Percentiles rank a stretch among this genome's conserved stretches.
These are phyloP conservation scores for Ascochyta rabiei DNA, from an alignment of 2,329 filamentous ascomycete species.

Conservation along the genomic window DNA sequence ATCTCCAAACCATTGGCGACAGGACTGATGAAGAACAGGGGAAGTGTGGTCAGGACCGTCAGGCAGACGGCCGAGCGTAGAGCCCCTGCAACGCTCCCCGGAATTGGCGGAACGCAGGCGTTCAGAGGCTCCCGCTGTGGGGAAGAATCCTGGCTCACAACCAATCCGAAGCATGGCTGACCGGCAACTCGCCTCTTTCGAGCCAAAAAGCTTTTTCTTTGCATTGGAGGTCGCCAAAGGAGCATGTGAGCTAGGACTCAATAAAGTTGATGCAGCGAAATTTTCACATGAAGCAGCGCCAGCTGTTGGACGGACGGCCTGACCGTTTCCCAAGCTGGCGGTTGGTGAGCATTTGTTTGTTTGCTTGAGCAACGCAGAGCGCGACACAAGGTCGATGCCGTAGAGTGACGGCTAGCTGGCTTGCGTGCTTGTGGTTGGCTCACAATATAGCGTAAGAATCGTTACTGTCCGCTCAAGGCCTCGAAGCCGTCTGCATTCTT, in stretches of 20 bases:
- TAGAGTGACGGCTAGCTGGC: neutral
- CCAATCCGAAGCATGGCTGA: constrained; percentile 23
- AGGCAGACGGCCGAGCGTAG: constrained; percentile 7
- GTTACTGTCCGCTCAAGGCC: neutral
- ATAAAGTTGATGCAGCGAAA: constrained; percentile 18
- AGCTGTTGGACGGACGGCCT: constrained; percentile 8
- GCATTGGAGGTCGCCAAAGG: constrained; percentile 17
- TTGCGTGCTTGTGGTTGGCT: neutral
- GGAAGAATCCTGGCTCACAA: constrained; percentile 9
- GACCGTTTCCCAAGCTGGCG: neutral
- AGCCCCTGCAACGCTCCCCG: constrained; percentile 15
- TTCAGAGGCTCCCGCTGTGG: constrained; percentile 15
- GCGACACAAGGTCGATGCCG: no score
- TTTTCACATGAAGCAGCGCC: constrained; percentile 30
- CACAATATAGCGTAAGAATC: neutral
- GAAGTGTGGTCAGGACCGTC: constrained; percentile 4
- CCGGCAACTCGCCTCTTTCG: constrained; percentile 24
- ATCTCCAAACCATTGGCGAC: constrained; percentile 15
- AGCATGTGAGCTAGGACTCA: constrained; percentile 25
- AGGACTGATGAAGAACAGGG: constrained; percentile 15
- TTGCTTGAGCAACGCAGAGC: neutral
- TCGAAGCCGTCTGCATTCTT: constrained; percentile 5
- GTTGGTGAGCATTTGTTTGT: neutral
- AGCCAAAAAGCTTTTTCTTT: constrained; percentile 21
- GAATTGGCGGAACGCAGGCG: constrained; percentile 7